Evolutionary conservation across 768 basidiomycete species (phyloP).

Genomic region (Leccinum sublutescens): DNA sequence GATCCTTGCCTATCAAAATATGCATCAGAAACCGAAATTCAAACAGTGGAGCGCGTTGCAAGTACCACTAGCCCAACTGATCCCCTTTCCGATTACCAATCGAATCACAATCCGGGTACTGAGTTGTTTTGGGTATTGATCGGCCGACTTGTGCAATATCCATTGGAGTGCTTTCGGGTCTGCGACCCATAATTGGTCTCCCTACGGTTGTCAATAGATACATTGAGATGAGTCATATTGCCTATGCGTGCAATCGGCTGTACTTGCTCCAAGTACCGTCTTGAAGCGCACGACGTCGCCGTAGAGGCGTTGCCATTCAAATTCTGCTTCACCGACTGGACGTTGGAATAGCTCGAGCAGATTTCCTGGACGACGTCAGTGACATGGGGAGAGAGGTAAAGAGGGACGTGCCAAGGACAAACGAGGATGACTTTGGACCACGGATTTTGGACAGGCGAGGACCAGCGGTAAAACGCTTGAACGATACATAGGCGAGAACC

Average conservation of each 20-base stretch:
- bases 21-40: neutral
- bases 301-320: conserved; percentile 31
- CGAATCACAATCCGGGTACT: conserved; percentile 20
- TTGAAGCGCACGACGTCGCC: conserved; percentile 31
- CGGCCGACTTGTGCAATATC: conserved; percentile 43
- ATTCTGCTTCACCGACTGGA: conserved; percentile 25
- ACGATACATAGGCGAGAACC: conserved; percentile 1
- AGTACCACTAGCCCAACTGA: neutral
- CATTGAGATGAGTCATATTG: neutral
- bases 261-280: conserved; percentile 25
- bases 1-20: conserved; percentile 35
- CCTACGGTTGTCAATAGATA: conserved; percentile 25
- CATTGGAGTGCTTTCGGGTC: conserved; percentile 46
- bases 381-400: neutral
- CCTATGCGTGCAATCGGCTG: neutral
- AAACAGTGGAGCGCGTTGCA: neutral
- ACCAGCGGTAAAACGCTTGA: neutral
- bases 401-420: conserved; percentile 16
- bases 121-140: conserved; percentile 40
- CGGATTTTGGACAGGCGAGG: conserved; percentile 14
- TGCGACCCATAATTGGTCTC: conserved; percentile 43
- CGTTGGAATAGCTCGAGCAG: conserved; percentile 29
- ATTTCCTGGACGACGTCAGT: conserved; percentile 28
- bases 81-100: neutral
- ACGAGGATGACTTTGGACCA: conserved; percentile 26